Conservation (phyloP, 2,329 filamentous ascomycete species). For the Beauveria bassiana region DNA sequence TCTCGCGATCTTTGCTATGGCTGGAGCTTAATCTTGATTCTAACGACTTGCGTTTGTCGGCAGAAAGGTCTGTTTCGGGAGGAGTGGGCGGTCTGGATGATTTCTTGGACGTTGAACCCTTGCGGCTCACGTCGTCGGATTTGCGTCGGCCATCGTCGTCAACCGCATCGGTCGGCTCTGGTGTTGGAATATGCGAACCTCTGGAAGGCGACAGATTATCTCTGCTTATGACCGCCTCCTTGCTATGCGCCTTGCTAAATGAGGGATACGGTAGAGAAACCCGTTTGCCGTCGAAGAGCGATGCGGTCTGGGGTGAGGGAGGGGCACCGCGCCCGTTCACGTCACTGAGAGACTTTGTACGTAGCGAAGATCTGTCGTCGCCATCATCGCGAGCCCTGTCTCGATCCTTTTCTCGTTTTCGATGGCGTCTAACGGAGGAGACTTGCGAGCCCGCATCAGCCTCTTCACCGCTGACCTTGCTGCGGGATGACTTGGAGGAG, state of each 20-base stretch:
- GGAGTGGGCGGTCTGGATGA: constrained; percentile 51
- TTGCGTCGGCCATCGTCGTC: constrained; percentile 33
- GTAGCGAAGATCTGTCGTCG: constrained; percentile 7
- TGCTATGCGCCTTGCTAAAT: constrained; percentile 87
- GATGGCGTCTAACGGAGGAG: constrained; percentile 26
- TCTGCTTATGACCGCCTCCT: constrained; percentile 66
- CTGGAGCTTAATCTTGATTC: constrained; percentile 15
- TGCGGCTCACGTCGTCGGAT: constrained; percentile 35
- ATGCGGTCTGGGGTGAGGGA: constrained; percentile 20
- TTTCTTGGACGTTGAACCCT: constrained; percentile 31
- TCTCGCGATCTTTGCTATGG: constrained; percentile 14
- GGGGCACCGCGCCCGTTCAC: constrained; percentile 35
- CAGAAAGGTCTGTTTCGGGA: constrained; percentile 54
- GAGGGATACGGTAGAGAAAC: constrained; percentile 64
- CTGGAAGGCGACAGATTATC: constrained; percentile 37
- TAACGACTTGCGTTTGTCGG: constrained; percentile 23
- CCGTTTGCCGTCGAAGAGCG: constrained; percentile 32
- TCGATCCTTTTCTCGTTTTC: constrained; percentile 24
- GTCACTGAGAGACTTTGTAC: constrained; percentile 36
- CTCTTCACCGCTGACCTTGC: constrained; percentile 31
- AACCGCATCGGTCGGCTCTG: constrained; percentile 57
- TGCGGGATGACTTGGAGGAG: constrained; percentile 34
- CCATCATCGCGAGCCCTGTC: constrained; percentile 17
- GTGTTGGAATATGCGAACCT: constrained; percentile 48
- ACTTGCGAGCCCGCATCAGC: constrained; percentile 33